Evolutionary conservation across 164 flowering plant genomes (phyloP).

Genomic region (Akebia trifoliata): DNA sequence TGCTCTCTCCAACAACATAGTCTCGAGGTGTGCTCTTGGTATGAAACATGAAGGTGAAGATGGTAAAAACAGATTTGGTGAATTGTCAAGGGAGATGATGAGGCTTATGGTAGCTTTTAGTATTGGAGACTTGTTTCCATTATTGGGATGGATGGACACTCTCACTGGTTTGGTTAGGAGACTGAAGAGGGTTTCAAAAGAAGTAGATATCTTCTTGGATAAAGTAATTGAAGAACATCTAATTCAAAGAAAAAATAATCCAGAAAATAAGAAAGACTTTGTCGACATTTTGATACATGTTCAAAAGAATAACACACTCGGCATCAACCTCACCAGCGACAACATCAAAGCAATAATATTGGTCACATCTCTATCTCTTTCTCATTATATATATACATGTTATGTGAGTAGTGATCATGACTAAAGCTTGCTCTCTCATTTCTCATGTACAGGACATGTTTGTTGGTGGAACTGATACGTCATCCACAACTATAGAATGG

Average conservation of each 20-base stretch:
- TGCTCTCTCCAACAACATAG: slow-evolving; percentile 5
- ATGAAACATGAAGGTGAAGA: slow-evolving; percentile 10
- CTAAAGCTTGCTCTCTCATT: not conserved
- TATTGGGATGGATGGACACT: slow-evolving; percentile 10
- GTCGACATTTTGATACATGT: not conserved
- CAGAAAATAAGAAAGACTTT: not conserved
- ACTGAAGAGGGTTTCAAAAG: not conserved
- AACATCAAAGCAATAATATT: slow-evolving; percentile 1
- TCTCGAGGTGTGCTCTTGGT: slow-evolving; percentile 18
- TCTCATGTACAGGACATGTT: slow-evolving; percentile 17
- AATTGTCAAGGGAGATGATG: slow-evolving; percentile 8
- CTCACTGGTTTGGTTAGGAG: slow-evolving; percentile 1
- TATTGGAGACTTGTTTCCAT: slow-evolving; percentile 11
- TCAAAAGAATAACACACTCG: not conserved
- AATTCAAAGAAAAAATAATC: not conserved
- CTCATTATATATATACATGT: too few species aligned
- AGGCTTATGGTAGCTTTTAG: slow-evolving; percentile 10
- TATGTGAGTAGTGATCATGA: too few species aligned
- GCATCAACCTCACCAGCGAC: not conserved
- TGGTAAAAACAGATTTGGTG: not conserved
- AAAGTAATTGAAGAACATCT: slow-evolving; percentile 2
- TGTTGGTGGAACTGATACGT: slow-evolving; percentile 22
- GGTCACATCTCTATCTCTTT: not conserved
- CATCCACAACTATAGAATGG: slow-evolving; percentile 18
- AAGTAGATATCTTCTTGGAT: slow-evolving; percentile 3